Percentiles rank a stretch among this genome's conserved stretches.
Evolutionary conservation across 2,329 filamentous ascomycete genomes (phyloP).

Genomic region (Fusarium newnesense): DNA sequence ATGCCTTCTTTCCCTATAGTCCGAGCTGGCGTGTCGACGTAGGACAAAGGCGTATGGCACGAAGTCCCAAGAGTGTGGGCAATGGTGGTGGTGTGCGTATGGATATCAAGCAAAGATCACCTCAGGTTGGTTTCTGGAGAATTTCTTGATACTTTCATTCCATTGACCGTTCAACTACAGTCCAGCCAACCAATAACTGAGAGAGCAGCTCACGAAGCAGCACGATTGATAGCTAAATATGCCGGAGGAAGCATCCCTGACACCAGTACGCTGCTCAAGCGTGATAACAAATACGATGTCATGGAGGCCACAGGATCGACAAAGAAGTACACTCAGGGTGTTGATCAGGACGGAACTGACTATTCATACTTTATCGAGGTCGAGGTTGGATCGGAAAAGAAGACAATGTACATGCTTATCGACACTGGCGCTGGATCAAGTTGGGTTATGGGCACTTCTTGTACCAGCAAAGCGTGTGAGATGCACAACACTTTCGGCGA

Average conservation of each 20-base stretch:
- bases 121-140: conserved; percentile 45
- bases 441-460: conserved; percentile 83
- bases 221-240: conserved; percentile 55
- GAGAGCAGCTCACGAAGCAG: conserved; percentile 52
- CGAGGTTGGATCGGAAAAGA: conserved; percentile 64
- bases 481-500: conserved; percentile 77
- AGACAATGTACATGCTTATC: conserved; percentile 69
- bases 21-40: conserved; percentile 50
- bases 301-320: conserved; percentile 58
- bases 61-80: conserved; percentile 40
- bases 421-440: conserved; percentile 77
- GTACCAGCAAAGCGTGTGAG: conserved; percentile 72
- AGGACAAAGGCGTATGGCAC: conserved; percentile 34
- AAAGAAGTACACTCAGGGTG: conserved; percentile 60
- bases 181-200: conserved; percentile 46
- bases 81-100: conserved; percentile 50
- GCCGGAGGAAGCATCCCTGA: conserved; percentile 32
- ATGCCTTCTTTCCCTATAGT: conserved; percentile 61
- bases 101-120: conserved; percentile 52
- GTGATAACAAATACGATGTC: conserved; percentile 60
- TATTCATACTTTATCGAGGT: conserved; percentile 73
- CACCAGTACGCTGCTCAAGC: conserved; percentile 43
- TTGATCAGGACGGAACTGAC: conserved; percentile 73
- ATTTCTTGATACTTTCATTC: not conserved
- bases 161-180: conserved; percentile 43